These are phyloP conservation scores for Diaporthe velutina DNA, from an alignment of 2,329 filamentous ascomycete species.

Conservation along the genomic window DNA sequence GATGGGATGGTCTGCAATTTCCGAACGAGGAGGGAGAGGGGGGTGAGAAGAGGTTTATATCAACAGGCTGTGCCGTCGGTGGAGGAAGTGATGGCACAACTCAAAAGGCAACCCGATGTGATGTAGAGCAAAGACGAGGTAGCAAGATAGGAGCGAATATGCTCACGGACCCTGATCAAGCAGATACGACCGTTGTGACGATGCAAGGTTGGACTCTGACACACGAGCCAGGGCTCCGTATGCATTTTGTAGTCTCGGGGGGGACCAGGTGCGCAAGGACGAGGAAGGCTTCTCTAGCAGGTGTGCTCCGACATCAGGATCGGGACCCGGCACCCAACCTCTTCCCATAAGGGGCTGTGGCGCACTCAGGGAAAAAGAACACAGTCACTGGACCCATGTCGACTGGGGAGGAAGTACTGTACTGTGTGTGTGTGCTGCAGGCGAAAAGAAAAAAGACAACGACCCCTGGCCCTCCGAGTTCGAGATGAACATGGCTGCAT, in stretches of 20 bases:
- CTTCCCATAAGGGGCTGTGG: conserved; percentile 28
- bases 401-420: conserved; percentile 15
- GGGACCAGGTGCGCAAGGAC: conserved; percentile 14
- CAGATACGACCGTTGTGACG: conserved; percentile 24
- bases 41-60: conserved; percentile 27
- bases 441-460: neutral
- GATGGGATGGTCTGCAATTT: neutral
- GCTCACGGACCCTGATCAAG: conserved; percentile 22
- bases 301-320: conserved; percentile 29
- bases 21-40: neutral
- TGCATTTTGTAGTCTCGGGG: conserved; percentile 28
- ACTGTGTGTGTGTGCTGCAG: conserved; percentile 3
- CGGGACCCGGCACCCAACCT: conserved; percentile 34
- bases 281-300: conserved; percentile 27
- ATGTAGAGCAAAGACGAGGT: conserved; percentile 13
- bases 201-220: conserved; percentile 28
- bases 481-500: conserved; percentile 34
- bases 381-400: conserved; percentile 28
- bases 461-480: conserved; percentile 18
- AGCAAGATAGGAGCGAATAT: conserved; percentile 27
- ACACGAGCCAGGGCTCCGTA: conserved; percentile 28
- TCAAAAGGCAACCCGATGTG: conserved; percentile 7
- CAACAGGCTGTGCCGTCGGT: neutral
- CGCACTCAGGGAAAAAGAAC: conserved; percentile 27
- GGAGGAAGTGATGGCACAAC: conserved; percentile 9